Base-by-base conservation (phyloP, 2,329 filamentous ascomycete species). In the Diaporthe batatas region DNA sequence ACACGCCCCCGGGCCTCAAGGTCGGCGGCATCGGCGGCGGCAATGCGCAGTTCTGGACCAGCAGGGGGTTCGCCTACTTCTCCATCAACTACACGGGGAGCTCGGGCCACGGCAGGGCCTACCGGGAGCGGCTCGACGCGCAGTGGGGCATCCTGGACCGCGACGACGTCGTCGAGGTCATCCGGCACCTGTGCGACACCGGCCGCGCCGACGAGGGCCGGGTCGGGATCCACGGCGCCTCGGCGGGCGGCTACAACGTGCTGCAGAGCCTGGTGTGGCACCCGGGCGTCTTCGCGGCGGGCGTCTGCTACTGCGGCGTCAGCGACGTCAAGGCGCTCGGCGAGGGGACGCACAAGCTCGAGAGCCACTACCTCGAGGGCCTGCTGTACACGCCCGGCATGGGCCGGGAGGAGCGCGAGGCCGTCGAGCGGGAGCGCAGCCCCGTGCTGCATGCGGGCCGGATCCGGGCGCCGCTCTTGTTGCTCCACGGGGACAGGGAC, bases 401-500 rank as follows among this genome's bases (percentile, higher is more conserved):
- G 12, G 77, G 77, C 1, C 77, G 81, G 0, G 79, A 83, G 16
- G 82, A 86, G n/a, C 81, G 83, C 72, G 79, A 83, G 16, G 77
- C 76, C 18, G 81, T 87, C 4, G 85, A 84, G 54, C 78, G 78
- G 5, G 84, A 86, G 55, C 80, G 88, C 16, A 89, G 87, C 71
- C 86, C 88, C 0, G 78, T 87, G 18, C 84, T 82, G 58, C 83
- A 86, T 68, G 86, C 84, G 0, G 80, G 84, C n/a, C 81, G 82
- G 68, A 88, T 89, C 70, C 80, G 79, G 51, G 80, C 85, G 2
- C 87, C 88, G 0, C 77, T 91, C 29, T 78, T 91, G 47, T 79
- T 92, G n/a, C 75, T 91, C 6, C 87, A 91, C 29, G 90, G 90
- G 0, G 83, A 83, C 2, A 80, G 80, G 5, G 90, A 92, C 76